Percentiles rank a stretch among this genome's conserved stretches.
These are phyloP conservation scores for Rosellinia necatrix DNA, from an alignment of 2,329 filamentous ascomycete genomes.

Conservation along the genomic window DNA sequence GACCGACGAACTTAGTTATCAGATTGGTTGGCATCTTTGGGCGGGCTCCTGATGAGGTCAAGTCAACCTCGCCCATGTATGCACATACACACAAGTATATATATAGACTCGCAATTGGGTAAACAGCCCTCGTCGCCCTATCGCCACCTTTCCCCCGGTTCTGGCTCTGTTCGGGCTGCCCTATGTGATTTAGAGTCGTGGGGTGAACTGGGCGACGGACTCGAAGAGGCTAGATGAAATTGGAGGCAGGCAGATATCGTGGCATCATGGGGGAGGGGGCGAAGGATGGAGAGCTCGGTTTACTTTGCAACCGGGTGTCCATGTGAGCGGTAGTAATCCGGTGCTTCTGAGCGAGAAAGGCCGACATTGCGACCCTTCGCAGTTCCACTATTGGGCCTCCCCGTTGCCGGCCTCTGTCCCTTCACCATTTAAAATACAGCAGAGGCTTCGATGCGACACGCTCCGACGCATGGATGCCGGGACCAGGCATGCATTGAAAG, in stretches of 20 bases:
- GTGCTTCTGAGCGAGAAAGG: slow-evolving; percentile 20
- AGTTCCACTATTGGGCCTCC: slow-evolving; percentile 1
- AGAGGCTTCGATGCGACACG: background rate
- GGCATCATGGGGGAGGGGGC: too few relatives aligned
- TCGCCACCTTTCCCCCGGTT: too few relatives aligned
- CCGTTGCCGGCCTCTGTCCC: background rate
- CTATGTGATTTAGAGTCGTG: background rate
- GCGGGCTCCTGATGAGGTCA: too few relatives aligned
- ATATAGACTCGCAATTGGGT: too few relatives aligned
- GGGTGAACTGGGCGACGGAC: too few relatives aligned
- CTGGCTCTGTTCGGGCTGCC: background rate
- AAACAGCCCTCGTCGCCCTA: too few relatives aligned
- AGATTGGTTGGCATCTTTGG: too few relatives aligned
- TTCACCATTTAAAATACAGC: slow-evolving; percentile 9
- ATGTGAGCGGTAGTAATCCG: slow-evolving; percentile 18
- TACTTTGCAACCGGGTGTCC: background rate
- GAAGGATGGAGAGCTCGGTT: slow-evolving; percentile 5
- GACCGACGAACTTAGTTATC: too few relatives aligned
- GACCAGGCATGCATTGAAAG: background rate
- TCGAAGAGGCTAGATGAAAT: background rate
- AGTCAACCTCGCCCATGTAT: too few relatives aligned
- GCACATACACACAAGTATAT: too few relatives aligned
- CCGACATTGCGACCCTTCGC: slow-evolving; percentile 23
- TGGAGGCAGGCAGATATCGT: background rate
- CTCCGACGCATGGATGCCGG: background rate